Conservation (phyloP, 192 early-diverging fungal species). For the Podila verticillata region DNA sequence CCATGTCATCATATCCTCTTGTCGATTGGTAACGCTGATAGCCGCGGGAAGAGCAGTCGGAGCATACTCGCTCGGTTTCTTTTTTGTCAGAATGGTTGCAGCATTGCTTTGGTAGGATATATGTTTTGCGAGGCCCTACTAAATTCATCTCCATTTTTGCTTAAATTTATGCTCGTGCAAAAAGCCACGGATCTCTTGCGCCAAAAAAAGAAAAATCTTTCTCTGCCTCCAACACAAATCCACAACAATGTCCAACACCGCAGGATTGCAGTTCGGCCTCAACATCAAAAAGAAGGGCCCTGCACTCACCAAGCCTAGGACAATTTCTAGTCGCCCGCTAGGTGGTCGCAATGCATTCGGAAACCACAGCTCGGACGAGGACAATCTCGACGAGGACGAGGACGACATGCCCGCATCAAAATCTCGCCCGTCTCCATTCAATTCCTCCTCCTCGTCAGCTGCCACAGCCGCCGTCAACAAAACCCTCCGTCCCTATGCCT, state of each 20-base stretch:
- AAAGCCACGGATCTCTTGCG: not conserved
- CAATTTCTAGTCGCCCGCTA: constrained; percentile 21
- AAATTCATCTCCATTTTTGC: no score
- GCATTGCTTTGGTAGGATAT: no score
- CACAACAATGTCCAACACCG: constrained; percentile 5
- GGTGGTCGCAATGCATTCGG: constrained; percentile 39
- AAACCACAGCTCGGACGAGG: constrained; percentile 41
- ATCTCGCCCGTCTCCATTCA: not conserved
- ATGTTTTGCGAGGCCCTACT: no score
- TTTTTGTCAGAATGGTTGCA: no score
- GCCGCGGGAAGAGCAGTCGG: no score
- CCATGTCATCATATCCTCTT: no score
- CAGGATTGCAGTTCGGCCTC: constrained; percentile 49
- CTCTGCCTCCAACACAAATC: not conserved
- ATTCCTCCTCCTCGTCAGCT: constrained; percentile 8
- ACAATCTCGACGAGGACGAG: constrained; percentile 25
- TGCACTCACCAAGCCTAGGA: constrained; percentile 10
- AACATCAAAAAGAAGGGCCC: constrained; percentile 30
- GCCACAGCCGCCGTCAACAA: constrained; percentile 37
- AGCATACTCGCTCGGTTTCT: no score
- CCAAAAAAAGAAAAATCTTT: not conserved
- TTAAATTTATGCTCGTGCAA: not conserved
- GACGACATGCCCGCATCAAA: not conserved
- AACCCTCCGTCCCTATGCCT: constrained; percentile 38
- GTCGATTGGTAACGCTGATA: no score